Conservation (phyloP, 148 eudicot species). For the Agrostemma githago region DNA sequence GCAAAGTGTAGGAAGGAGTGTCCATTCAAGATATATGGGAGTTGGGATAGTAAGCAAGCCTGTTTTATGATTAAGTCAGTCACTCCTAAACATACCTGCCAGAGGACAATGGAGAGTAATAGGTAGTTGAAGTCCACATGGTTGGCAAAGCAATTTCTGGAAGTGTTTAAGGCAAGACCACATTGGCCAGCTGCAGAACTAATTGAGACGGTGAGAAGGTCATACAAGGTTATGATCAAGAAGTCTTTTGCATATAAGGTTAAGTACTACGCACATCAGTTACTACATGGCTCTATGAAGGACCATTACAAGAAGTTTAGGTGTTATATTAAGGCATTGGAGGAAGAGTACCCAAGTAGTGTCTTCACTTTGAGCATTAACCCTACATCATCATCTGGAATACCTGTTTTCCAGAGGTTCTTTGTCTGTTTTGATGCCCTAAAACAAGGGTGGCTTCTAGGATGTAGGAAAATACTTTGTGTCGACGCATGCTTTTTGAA, state of each 20-base stretch:
- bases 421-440: not conserved
- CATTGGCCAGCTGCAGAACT: not conserved
- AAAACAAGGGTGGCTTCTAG: not conserved
- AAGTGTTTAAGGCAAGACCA: slow-evolving; percentile 1
- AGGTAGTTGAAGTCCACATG: not conserved
- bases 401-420: not conserved
- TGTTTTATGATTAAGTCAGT: not conserved
- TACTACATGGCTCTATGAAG: not conserved
- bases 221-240: not conserved
- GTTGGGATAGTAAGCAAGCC: not conserved
- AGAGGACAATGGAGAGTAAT: not conserved
- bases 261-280: too few species aligned
- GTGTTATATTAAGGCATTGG: not conserved
- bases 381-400: not conserved
- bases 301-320: not conserved
- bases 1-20: not conserved
- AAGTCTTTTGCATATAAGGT: not conserved
- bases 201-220: not conserved
- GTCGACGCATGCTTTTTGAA: too few species aligned
- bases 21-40: not conserved
- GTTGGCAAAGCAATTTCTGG: not conserved
- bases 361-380: not conserved
- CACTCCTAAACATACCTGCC: not conserved
- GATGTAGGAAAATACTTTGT: not conserved
- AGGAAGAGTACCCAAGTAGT: not conserved